Percentiles rank a stretch among this genome's conserved stretches.
Conservation (phyloP, 352 stramenopile species). For the Phytophthora aleatoria region DNA sequence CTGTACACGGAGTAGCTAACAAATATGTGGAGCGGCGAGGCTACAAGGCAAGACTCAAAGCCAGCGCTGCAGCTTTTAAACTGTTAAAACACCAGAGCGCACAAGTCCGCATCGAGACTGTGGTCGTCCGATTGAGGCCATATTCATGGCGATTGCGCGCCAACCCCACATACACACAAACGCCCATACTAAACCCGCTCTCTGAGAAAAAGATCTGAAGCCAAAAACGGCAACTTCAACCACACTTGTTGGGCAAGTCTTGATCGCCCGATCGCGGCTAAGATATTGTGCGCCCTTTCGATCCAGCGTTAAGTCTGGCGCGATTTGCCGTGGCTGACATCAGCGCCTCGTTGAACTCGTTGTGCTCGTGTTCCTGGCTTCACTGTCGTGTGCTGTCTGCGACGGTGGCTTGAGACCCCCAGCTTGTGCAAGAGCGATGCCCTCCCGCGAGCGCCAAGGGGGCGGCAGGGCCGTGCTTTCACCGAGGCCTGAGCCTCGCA, state of each 20-base stretch:
- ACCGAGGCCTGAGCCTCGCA: conserved; percentile 9
- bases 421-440: not conserved
- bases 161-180: conserved; percentile 27
- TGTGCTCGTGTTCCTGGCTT: not conserved
- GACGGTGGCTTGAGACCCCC: not conserved
- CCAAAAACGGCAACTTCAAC: conserved; percentile 29
- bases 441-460: not conserved
- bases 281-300: conserved; percentile 6
- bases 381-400: not conserved
- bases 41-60: too few species aligned
- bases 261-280: not conserved
- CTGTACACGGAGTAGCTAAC: not conserved
- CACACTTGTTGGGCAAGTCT: conserved; percentile 1
- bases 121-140: conserved; percentile 22
- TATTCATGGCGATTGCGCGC: conserved; percentile 16
- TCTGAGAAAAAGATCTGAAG: conserved; percentile 28
- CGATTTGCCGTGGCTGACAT: too few species aligned
- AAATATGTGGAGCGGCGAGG: too few species aligned
- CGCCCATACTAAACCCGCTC: conserved; percentile 24
- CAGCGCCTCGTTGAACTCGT: not conserved
- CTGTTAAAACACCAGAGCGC: too few species aligned
- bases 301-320: not conserved
- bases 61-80: too few species aligned
- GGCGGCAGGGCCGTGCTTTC: conserved; percentile 13
- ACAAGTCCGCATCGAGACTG: not conserved